phyloP scores from a whole-genome alignment of 805 yeast genomes.

The Candida qinlingensis region DNA sequence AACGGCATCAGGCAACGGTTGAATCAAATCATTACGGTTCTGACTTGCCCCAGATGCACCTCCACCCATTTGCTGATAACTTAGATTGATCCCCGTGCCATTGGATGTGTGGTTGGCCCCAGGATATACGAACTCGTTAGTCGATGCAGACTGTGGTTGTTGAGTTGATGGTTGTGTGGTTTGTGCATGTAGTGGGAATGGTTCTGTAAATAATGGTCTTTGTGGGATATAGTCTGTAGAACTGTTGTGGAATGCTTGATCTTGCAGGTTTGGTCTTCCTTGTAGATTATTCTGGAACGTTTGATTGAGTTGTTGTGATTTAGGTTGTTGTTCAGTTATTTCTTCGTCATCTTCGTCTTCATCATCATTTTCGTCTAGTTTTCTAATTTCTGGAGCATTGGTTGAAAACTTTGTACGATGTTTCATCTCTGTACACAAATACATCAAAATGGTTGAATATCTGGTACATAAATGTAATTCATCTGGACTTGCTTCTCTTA shows the following conservation, averaged over 20 bases:
- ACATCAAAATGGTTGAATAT: slow-evolving; percentile 72
- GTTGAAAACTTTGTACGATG: slow-evolving; percentile 31
- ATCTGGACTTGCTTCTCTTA: slow-evolving; percentile 84
- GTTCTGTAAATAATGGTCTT: slow-evolving; percentile 5
- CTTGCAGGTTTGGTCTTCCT: background rate
- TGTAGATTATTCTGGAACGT: background rate
- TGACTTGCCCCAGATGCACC: background rate
- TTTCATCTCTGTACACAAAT: slow-evolving; percentile 70
- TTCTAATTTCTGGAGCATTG: slow-evolving; percentile 25
- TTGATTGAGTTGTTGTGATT: background rate
- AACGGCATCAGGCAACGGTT: slow-evolving; percentile 29
- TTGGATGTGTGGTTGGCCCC: background rate
- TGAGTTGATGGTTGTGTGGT: background rate
- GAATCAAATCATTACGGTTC: background rate
- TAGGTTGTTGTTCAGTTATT: background rate
- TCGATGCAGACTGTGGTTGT: background rate
- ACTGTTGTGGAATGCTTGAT: slow-evolving; percentile 1
- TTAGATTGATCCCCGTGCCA: slow-evolving; percentile 8
- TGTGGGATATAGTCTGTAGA: slow-evolving; percentile 7
- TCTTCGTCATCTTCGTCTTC: slow-evolving; percentile 10
- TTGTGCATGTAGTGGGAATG: background rate
- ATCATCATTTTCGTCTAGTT: slow-evolving; percentile 19
- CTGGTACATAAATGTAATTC: slow-evolving; percentile 79
- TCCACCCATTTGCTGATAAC: slow-evolving; percentile 21
- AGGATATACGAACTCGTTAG: background rate